Percentiles rank a stretch among this genome's conserved stretches.
phyloP scores from a whole-genome alignment of 2,329 filamentous ascomycete species.

The Fusarium sulawesiense region DNA sequence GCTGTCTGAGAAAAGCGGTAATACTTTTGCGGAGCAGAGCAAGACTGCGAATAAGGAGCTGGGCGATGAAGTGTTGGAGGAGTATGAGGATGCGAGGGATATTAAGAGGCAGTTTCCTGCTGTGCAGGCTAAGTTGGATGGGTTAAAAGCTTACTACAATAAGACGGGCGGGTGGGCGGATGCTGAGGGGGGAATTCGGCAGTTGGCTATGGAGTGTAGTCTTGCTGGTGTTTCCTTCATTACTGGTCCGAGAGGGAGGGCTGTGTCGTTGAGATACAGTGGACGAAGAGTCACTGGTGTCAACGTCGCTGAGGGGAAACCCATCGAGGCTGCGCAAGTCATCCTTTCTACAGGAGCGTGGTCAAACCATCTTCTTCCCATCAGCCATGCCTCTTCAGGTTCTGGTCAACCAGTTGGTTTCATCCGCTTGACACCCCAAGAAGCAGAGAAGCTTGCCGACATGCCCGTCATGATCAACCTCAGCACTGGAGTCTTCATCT shows the following conservation, averaged over 20 bases:
- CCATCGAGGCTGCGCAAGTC: constrained; percentile 66
- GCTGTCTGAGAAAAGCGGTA: constrained; percentile 35
- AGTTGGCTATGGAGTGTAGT: constrained; percentile 45
- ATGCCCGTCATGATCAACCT: constrained; percentile 71
- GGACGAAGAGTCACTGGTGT: constrained; percentile 42
- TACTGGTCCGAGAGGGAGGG: constrained; percentile 47
- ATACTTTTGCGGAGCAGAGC: constrained; percentile 40
- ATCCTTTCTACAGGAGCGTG: constrained; percentile 77
- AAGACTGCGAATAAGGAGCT: constrained; percentile 26
- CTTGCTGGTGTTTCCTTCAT: constrained; percentile 48
- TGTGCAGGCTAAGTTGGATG: constrained; percentile 40
- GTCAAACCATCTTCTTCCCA: constrained; percentile 65
- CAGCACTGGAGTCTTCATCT: constrained; percentile 64
- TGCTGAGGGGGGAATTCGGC: constrained; percentile 44
- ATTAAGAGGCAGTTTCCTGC: constrained; percentile 32
- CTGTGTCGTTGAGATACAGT: constrained; percentile 36
- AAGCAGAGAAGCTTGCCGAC: constrained; percentile 63
- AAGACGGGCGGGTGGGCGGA: constrained; percentile 50
- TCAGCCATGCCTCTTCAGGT: constrained; percentile 70
- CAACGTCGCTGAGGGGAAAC: constrained; percentile 50
- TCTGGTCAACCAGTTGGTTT: constrained; percentile 76
- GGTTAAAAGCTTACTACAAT: constrained; percentile 46
- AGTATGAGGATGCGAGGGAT: constrained; percentile 42
- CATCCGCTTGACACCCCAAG: constrained; percentile 67
- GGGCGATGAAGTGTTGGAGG: constrained; percentile 31